A percentile compares a stretch with the other conserved stretches of the same genome.
Evolutionary conservation across 2,329 filamentous ascomycete genomes (phyloP).

Genomic region (Sporothrix luriei): DNA sequence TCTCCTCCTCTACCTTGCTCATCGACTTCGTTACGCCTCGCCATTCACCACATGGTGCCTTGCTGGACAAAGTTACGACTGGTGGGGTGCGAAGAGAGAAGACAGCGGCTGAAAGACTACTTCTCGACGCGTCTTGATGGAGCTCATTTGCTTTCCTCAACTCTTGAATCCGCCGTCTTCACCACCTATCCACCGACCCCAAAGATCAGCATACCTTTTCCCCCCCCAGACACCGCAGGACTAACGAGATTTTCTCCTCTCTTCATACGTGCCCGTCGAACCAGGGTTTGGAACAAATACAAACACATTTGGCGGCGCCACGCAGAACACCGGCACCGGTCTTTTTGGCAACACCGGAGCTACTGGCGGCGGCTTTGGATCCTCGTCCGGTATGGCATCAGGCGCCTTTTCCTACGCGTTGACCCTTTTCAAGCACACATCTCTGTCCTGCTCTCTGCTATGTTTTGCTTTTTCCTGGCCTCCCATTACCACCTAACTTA

Average conservation of each 20-base stretch:
- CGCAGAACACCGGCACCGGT: constrained; percentile 47
- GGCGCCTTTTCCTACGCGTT: constrained; percentile 1
- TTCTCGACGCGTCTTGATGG: neutral
- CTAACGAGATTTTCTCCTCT: constrained; percentile 35
- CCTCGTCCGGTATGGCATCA: constrained; percentile 36
- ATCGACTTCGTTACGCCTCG: neutral
- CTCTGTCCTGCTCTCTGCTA: neutral
- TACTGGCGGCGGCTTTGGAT: constrained; percentile 35
- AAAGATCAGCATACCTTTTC: neutral
- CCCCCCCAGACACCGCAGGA: constrained; percentile 34
- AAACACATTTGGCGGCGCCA: constrained; percentile 43
- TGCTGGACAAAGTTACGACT: neutral
- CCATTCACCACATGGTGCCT: constrained; percentile 17
- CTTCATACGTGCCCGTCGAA: constrained; percentile 23
- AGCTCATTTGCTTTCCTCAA: neutral
- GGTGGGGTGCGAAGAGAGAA: neutral
- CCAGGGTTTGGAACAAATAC: constrained; percentile 45
- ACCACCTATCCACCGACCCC: neutral
- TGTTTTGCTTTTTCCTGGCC: neutral
- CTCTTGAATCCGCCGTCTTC: neutral
- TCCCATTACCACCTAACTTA: neutral
- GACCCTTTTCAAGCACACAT: neutral
- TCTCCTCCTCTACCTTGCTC: neutral
- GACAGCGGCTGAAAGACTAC: neutral
- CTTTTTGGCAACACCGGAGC: constrained; percentile 49